phyloP scores from a whole-genome alignment of 352 stramenopile species.

The Phytophthora palmivora region DNA sequence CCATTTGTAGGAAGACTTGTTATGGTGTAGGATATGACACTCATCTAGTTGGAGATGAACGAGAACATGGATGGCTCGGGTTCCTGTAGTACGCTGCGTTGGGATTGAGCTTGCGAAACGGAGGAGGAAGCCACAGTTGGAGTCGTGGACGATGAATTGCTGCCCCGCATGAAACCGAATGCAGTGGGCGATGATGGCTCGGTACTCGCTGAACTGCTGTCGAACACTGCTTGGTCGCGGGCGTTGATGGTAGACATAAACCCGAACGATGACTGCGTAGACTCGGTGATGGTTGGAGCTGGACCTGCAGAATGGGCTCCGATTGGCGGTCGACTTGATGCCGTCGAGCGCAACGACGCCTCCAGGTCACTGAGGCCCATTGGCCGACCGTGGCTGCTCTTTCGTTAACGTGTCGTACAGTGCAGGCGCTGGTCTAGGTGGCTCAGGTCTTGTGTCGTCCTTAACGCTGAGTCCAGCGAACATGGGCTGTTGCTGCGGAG shows the following conservation, averaged over 20 bases:
- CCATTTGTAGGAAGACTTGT: neutral
- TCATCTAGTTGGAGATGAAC: conserved; percentile 68
- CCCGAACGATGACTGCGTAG: conserved; percentile 54
- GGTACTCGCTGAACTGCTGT: conserved; percentile 42
- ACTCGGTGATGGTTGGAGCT: conserved; percentile 20
- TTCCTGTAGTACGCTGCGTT: conserved; percentile 32
- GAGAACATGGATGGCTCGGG: conserved; percentile 61
- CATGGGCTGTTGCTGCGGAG: conserved; percentile 24
- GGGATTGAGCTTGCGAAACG: conserved; percentile 30
- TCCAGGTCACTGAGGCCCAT: conserved; percentile 59
- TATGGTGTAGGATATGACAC: too few relatives aligned
- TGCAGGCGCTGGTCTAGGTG: conserved; percentile 21
- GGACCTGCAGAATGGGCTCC: neutral
- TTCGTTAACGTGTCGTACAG: conserved; percentile 49
- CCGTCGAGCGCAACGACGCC: conserved; percentile 43
- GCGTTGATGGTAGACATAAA: conserved; percentile 52
- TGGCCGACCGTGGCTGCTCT: conserved; percentile 47
- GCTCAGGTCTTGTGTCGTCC: conserved; percentile 17
- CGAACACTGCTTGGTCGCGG: conserved; percentile 21
- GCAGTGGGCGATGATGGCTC: conserved; percentile 58
- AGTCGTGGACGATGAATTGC: conserved; percentile 38
- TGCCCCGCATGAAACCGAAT: conserved; percentile 65
- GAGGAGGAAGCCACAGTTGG: conserved; percentile 36
- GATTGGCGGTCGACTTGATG: conserved; percentile 17
- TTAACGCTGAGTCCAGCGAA: conserved; percentile 67